Conservation (phyloP, 192 early-diverging fungal species). For the Backusella circina region DNA sequence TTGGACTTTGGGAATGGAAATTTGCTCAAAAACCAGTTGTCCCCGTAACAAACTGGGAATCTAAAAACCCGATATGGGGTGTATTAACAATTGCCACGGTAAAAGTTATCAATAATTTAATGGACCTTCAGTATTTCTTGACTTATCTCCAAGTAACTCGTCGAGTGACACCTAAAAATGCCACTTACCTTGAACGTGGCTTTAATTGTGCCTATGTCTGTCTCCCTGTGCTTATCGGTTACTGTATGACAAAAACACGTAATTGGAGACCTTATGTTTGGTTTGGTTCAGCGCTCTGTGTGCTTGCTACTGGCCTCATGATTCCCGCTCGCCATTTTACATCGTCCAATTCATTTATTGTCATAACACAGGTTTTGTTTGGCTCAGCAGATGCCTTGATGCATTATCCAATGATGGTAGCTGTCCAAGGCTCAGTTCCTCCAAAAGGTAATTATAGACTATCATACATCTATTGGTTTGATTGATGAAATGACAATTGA, state of each 20-base stretch:
- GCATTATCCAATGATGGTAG: not conserved
- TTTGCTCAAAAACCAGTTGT: constrained; percentile 10
- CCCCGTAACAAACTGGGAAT: constrained; percentile 3
- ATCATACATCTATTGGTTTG: not conserved
- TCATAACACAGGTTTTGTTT: constrained; percentile 11
- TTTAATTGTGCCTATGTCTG: not conserved
- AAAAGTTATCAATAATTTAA: not conserved
- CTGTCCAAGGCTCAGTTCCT: constrained; percentile 14
- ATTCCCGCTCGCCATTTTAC: constrained; percentile 19
- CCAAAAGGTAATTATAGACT: constrained; percentile 4
- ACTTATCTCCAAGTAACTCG: constrained; percentile 15
- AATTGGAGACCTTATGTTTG: constrained; percentile 12
- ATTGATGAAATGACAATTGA: not conserved
- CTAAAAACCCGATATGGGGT: not conserved
- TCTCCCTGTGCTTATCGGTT: constrained; percentile 1
- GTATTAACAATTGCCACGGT: constrained; percentile 6
- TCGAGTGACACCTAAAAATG: not conserved
- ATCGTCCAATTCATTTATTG: constrained; percentile 18
- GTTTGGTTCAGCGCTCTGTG: not conserved
- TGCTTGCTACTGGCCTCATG: constrained; percentile 24
- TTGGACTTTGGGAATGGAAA: constrained; percentile 15
- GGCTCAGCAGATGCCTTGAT: constrained; percentile 12
- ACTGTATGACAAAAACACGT: constrained; percentile 6
- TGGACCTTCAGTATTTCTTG: constrained; percentile 1
- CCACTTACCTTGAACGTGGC: constrained; percentile 14